These are phyloP conservation scores for Fusarium agapanthi DNA, from an alignment of 2,329 filamentous ascomycete species.

Conservation along the genomic window DNA sequence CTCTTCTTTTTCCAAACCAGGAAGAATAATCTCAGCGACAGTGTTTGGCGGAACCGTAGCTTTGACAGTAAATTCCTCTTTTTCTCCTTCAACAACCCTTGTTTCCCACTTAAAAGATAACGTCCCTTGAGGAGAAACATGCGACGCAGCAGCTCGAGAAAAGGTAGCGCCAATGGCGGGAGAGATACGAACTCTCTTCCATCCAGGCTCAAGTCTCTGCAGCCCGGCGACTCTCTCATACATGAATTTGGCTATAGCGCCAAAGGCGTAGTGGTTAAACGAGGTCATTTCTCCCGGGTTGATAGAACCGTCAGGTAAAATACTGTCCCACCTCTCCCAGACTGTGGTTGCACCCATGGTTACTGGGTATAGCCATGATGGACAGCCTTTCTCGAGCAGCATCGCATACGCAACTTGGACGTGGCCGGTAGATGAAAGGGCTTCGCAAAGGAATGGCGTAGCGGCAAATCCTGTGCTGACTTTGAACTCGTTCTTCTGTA, in stretches of 20 bases:
- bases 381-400: conserved; percentile 53
- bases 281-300: conserved; percentile 59
- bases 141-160: neutral
- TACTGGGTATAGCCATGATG: conserved; percentile 59
- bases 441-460: conserved; percentile 35
- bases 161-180: conserved; percentile 4
- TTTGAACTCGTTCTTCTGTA: conserved; percentile 17
- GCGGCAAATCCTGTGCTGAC: conserved; percentile 45
- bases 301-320: conserved; percentile 53
- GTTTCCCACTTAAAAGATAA: neutral
- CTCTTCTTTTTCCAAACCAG: neutral
- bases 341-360: conserved; percentile 57
- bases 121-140: conserved; percentile 7
- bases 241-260: conserved; percentile 48
- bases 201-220: conserved; percentile 22
- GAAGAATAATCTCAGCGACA: neutral
- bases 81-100: neutral
- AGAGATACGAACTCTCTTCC: conserved; percentile 9
- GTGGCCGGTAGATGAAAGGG: neutral
- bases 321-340: conserved; percentile 61
- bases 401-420: conserved; percentile 42
- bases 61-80: neutral
- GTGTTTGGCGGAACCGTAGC: neutral
- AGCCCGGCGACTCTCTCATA: conserved; percentile 39
- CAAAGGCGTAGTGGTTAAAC: conserved; percentile 60